Base-by-base conservation (phyloP, 441 rosid species). In the Oxalis stricta region DNA sequence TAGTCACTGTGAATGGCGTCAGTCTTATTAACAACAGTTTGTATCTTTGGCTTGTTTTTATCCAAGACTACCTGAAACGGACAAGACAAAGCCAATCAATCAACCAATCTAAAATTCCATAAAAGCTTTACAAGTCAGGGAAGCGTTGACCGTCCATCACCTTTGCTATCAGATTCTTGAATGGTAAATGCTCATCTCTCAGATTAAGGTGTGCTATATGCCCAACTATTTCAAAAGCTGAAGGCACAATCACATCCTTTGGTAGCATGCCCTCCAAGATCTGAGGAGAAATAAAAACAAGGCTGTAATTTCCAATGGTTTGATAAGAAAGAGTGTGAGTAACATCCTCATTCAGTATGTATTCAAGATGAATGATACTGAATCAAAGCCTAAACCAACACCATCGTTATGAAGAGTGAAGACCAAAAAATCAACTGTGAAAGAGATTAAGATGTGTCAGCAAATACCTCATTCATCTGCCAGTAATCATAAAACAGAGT, bases 391-490 rank as follows among this genome's bases (percentile, higher is more conserved):
- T n/a, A n/a, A n/a, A n/a, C n/a, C n/a, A n/a, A n/a, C n/a, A n/a
- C n/a, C n/a, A n/a, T n/a, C n/a, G n/a, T n/a, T n/a, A n/a, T n/a
- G n/a, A n/a, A n/a, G n/a, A n/a, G n/a, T n/a, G n/a, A n/a, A n/a
- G n/a, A n/a, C n/a, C n/a, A n/a, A n/a, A n/a, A n/a, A n/a, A n/a
- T n/a, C n/a, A n/a, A n/a, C n/a, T n/a, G n/a, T n/a, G n/a, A n/a
- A n/a, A n/a, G n/a, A n/a, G n/a, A n/a, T n/a, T n/a, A n/a, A n/a
- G n/a, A n/a, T 29, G 46, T 20, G 4, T n/a, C n/a, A n/a, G n/a
- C n/a, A 41, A 41, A 48, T 74, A 89, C 97, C 95, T 84, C 94
- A 66, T 76, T 74, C 95, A 79, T 82, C 49, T 64, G 82, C 95
- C 95, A 89, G 56, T 82, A 84, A 44, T 69, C 82, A 70, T 89